Conservation (phyloP, 108 stramenopile species). For the Pseudonitzschia multiseries region DNA sequence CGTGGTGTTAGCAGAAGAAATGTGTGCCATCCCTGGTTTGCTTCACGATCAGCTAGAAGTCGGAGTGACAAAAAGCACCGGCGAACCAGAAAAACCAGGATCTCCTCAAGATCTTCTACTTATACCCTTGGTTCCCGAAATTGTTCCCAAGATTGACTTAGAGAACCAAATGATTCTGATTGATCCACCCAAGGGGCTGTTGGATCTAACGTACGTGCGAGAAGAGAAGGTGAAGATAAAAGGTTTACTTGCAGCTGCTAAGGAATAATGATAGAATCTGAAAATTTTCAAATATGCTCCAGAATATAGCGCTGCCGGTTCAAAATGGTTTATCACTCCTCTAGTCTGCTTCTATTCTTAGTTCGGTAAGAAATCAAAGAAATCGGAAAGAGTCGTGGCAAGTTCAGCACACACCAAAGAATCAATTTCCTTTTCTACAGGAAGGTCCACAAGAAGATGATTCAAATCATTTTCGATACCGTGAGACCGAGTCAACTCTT, state of each 20-base stretch:
- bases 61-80: not conserved
- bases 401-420: slow-evolving; percentile 44
- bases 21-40: slow-evolving; percentile 75
- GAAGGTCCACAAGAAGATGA: slow-evolving; percentile 44
- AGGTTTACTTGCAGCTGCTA: slow-evolving; percentile 57
- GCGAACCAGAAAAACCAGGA: slow-evolving; percentile 18
- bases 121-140: slow-evolving; percentile 77
- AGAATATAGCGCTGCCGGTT: not conserved
- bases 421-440: slow-evolving; percentile 63
- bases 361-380: slow-evolving; percentile 27
- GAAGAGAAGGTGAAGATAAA: slow-evolving; percentile 72
- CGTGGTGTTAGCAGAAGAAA: slow-evolving; percentile 79
- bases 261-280: slow-evolving; percentile 18
- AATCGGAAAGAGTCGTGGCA: slow-evolving; percentile 19
- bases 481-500: slow-evolving; percentile 23
- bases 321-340: not conserved
- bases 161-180: slow-evolving; percentile 48
- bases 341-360: too few species aligned
- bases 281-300: not conserved
- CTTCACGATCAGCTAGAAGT: slow-evolving; percentile 83
- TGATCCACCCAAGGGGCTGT: slow-evolving; percentile 68
- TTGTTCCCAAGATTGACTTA: slow-evolving; percentile 69
- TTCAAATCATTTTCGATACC: slow-evolving; percentile 36
- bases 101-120: slow-evolving; percentile 61
- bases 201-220: slow-evolving; percentile 75